These are phyloP conservation scores for Saturnispora kantuleensis DNA, from an alignment of 805 yeast genomes.

Conservation along the genomic window DNA sequence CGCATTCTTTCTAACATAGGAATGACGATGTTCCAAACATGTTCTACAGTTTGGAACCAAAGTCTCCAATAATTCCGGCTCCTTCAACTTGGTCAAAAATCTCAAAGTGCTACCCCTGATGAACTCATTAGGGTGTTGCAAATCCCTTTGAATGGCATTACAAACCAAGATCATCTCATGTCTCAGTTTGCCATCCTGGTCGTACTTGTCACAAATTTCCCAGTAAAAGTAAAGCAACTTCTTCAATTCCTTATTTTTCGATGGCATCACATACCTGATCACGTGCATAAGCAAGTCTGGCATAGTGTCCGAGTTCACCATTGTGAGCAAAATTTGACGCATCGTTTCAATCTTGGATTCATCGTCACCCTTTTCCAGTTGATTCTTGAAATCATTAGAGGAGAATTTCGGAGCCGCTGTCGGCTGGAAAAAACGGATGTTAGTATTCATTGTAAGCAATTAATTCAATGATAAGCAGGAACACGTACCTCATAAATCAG, in stretches of 20 bases:
- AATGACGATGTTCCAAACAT: constrained; percentile 92
- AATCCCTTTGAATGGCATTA: constrained; percentile 93
- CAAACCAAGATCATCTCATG: constrained; percentile 98
- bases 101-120: constrained; percentile 93
- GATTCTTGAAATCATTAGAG: constrained; percentile 60
- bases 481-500: constrained; percentile 53
- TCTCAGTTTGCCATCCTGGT: constrained; percentile 79
- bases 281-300: constrained; percentile 93
- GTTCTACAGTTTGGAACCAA: constrained; percentile 85
- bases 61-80: constrained; percentile 90
- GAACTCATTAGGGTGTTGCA: constrained; percentile 96
- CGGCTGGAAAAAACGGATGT: constrained; percentile 30
- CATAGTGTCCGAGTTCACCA: constrained; percentile 88
- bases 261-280: constrained; percentile 95
- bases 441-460: constrained; percentile 5
- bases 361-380: constrained; percentile 83
- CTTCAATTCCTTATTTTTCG: constrained; percentile 81
- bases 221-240: constrained; percentile 90
- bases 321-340: constrained; percentile 76
- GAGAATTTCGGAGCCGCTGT: constrained; percentile 53
- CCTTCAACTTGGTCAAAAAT: constrained; percentile 81
- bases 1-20: constrained; percentile 96
- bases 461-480: background rate
- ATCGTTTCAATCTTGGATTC: constrained; percentile 81
- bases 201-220: constrained; percentile 95